These are phyloP conservation scores for Xylariomycetidae sp. DNA, from an alignment of 2,329 filamentous ascomycete species.

Conservation along the genomic window DNA sequence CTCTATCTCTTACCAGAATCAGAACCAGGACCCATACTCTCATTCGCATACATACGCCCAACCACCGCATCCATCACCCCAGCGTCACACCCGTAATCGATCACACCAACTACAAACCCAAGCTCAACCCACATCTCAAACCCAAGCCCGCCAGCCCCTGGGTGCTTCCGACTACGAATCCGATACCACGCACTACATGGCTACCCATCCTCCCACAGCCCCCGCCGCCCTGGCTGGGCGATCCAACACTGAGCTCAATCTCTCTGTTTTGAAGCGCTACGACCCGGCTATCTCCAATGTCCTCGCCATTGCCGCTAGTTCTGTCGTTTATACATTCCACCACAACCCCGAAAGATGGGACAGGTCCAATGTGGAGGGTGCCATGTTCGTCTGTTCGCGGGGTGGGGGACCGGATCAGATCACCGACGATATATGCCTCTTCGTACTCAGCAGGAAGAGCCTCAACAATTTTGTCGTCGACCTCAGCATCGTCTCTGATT, in stretches of 20 bases:
- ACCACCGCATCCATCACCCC: constrained; percentile 12
- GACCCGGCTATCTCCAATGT: constrained; percentile 69
- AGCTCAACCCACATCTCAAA: too few relatives aligned
- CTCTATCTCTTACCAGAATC: constrained; percentile 7
- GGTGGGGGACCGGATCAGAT: constrained; percentile 28
- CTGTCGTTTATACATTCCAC: constrained; percentile 75
- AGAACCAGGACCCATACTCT: constrained; percentile 8
- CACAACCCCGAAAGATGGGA: constrained; percentile 65
- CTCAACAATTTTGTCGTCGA: constrained; percentile 67
- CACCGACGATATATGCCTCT: constrained; percentile 49
- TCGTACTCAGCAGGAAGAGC: constrained; percentile 68
- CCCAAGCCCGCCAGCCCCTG: constrained; percentile 12
- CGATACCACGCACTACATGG: constrained; percentile 50
- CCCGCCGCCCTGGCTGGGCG: constrained; percentile 54
- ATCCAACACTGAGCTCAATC: constrained; percentile 82
- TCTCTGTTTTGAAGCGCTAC: constrained; percentile 77
- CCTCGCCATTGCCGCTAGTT: constrained; percentile 76
- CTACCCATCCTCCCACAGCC: constrained; percentile 34
- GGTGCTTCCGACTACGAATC: constrained; percentile 61
- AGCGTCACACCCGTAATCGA: constrained; percentile 31
- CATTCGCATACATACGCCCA: constrained; percentile 4
- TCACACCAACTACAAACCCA: constrained; percentile 24
- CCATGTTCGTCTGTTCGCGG: constrained; percentile 78
- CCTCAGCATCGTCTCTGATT: constrained; percentile 55
- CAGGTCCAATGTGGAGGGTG: constrained; percentile 80